phyloP scores from a whole-genome alignment of 768 basidiomycete genomes.

The Mrakia hoshinonis region DNA sequence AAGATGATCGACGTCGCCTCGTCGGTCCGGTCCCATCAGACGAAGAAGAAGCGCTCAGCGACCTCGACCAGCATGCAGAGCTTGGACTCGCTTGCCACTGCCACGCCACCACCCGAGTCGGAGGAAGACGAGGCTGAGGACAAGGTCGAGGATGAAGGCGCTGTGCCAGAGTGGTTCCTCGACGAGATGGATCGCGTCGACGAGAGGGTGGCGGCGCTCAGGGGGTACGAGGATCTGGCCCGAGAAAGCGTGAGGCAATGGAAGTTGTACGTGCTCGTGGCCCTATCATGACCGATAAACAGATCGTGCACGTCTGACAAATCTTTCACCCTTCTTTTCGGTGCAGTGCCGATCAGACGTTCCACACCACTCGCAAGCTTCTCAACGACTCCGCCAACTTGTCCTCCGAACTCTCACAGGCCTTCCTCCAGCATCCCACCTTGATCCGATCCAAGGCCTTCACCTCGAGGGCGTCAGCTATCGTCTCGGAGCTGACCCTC shows the following conservation, averaged over 20 bases:
- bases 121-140: neutral
- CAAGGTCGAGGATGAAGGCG: constrained; percentile 8
- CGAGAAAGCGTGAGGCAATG: constrained; percentile 15
- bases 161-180: constrained; percentile 25
- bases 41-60: constrained; percentile 5
- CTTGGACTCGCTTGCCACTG: neutral
- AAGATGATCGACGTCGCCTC: constrained; percentile 27
- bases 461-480: neutral
- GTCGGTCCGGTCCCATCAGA: neutral
- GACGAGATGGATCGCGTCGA: constrained; percentile 29
- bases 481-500: neutral
- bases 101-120: neutral
- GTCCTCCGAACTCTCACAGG: constrained; percentile 12
- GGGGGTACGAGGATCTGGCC: neutral
- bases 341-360: constrained; percentile 21
- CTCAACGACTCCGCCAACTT: neutral
- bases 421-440: constrained; percentile 13
- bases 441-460: neutral
- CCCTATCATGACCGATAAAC: neutral
- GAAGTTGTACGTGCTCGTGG: constrained; percentile 10
- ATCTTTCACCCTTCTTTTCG: neutral
- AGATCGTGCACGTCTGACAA: neutral
- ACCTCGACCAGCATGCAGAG: neutral
- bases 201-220: neutral
- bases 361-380: constrained; percentile 16